A percentile compares a stretch with the other conserved stretches of the same genome.
Conservation (phyloP, 257 asterid species). For the Rehmannia glutinosa region DNA sequence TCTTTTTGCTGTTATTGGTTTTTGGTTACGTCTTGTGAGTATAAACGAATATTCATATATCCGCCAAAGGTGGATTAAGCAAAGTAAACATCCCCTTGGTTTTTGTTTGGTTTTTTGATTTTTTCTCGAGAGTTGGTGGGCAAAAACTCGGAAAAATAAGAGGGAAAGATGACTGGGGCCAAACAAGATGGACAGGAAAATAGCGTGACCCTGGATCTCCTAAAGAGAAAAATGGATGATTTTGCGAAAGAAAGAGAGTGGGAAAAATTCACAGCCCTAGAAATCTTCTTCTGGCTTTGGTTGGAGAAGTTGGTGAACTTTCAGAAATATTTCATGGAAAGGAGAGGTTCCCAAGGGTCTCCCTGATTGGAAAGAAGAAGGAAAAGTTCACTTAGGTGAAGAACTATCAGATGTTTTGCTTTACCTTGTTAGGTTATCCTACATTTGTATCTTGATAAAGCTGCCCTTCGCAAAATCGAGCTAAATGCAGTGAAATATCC, state of each 20-base stretch:
- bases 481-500: constrained; percentile 62
- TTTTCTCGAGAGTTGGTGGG: not conserved
- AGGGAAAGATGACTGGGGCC: not conserved
- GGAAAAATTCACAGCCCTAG: constrained; percentile 28
- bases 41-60: not conserved
- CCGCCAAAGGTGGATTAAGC: not conserved
- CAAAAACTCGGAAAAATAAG: too few species aligned
- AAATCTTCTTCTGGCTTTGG: constrained; percentile 38
- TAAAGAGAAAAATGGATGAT: constrained; percentile 27
- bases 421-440: constrained; percentile 51
- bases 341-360: constrained; percentile 63
- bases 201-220: constrained; percentile 22
- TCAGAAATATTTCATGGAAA: constrained; percentile 76
- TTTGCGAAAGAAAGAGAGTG: constrained; percentile 30
- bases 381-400: constrained; percentile 53
- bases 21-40: too few species aligned
- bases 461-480: constrained; percentile 53
- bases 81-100: not conserved
- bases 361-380: constrained; percentile 56
- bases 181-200: not conserved
- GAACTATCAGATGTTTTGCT: constrained; percentile 66
- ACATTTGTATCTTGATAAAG: constrained; percentile 57
- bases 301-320: constrained; percentile 68
- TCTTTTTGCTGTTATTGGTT: too few species aligned
- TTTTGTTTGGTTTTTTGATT: not conserved